A percentile compares a stretch with the other conserved stretches of the same genome.
Conservation (phyloP, 306 rosid genomes). For the Pachyrhizus erosus region DNA sequence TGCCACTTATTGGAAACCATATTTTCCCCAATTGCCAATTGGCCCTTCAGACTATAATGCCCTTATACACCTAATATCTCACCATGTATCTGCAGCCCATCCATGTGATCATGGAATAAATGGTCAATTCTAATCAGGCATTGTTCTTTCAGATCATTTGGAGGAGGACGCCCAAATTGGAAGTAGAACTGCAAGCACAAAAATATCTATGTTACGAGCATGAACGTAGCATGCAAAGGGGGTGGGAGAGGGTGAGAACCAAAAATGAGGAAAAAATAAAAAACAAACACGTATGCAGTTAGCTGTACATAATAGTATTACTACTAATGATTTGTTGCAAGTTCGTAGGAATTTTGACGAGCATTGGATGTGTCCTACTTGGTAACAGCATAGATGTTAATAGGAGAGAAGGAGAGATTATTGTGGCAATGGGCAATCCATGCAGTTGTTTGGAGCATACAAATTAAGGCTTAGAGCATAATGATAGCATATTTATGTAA, state of each 20-base stretch:
- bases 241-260: neutral
- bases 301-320: neutral
- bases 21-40: constrained; percentile 28
- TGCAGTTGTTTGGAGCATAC: constrained; percentile 9
- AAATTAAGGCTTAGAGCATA: constrained; percentile 4
- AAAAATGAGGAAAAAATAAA: neutral
- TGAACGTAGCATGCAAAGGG: constrained; percentile 22
- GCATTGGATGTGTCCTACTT: constrained; percentile 19
- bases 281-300: neutral
- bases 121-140: constrained; percentile 71
- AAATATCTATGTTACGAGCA: constrained; percentile 38
- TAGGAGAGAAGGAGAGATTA: neutral
- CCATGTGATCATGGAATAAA: constrained; percentile 71
- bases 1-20: constrained; percentile 18
- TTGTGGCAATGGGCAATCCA: constrained; percentile 7
- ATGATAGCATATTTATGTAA: constrained; percentile 27
- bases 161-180: constrained; percentile 86
- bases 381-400: constrained; percentile 12
- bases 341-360: neutral
- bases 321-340: constrained; percentile 6
- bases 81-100: constrained; percentile 91
- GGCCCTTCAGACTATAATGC: constrained; percentile 29
- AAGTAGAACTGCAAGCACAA: constrained; percentile 86
- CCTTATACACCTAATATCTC: constrained; percentile 51
- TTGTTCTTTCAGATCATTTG: constrained; percentile 83